A percentile compares a stretch with the other conserved stretches of the same genome.
These are phyloP conservation scores for Luvunga scandens DNA, from an alignment of 345 rosid genomes.

Conservation along the genomic window DNA sequence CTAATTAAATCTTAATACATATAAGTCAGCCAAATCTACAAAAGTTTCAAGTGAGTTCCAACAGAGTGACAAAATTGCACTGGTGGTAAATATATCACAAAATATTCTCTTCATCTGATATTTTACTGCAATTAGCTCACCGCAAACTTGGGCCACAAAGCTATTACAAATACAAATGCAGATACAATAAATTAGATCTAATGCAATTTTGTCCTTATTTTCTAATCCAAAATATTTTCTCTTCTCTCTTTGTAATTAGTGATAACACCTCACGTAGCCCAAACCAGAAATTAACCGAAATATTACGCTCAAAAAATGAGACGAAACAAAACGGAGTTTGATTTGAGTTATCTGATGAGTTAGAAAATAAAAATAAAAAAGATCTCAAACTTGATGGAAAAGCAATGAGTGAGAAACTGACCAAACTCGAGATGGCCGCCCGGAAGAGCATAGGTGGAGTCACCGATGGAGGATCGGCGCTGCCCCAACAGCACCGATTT, in stretches of 20 bases:
- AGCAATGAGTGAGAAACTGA: conserved; percentile 22
- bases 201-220: not conserved
- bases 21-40: too few species aligned
- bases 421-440: conserved; percentile 98
- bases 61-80: too few species aligned
- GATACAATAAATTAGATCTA: not conserved
- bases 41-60: too few species aligned
- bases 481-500: conserved; percentile 64
- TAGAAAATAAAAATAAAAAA: not conserved
- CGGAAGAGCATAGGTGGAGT: conserved; percentile 82
- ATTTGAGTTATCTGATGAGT: not conserved
- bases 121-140: not conserved
- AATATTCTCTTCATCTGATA: not conserved
- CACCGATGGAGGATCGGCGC: conserved; percentile 64
- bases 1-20: too few species aligned
- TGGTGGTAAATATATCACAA: too few species aligned
- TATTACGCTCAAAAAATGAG: too few species aligned
- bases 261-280: not conserved
- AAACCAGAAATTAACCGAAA: too few species aligned
- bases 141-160: not conserved
- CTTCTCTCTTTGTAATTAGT: not conserved
- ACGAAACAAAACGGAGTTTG: too few species aligned
- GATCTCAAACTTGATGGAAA: not conserved
- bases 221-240: too few species aligned
- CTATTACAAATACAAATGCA: too few species aligned